These are phyloP conservation scores for Pycnococcus provasolii DNA, from an alignment of 139 green algal genomes.

Conservation along the genomic window DNA sequence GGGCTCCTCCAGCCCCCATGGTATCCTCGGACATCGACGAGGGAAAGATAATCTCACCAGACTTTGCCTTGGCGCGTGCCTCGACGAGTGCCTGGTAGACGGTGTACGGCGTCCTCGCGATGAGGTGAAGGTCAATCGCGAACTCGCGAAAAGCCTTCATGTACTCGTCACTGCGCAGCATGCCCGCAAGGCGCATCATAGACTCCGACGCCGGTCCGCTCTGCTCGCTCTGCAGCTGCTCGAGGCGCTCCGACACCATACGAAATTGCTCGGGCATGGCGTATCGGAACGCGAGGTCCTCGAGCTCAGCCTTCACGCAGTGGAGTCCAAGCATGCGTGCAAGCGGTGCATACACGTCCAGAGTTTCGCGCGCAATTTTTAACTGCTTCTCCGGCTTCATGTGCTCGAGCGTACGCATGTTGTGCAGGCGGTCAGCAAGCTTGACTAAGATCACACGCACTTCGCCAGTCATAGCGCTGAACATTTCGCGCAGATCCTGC, in stretches of 20 bases:
- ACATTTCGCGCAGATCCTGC: conserved; percentile 74
- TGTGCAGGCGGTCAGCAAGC: conserved; percentile 82
- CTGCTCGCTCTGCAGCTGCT: background rate
- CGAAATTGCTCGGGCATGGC: conserved; percentile 24
- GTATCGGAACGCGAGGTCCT: conserved; percentile 70
- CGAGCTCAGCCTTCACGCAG: conserved; percentile 75
- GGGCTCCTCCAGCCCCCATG: too few species aligned
- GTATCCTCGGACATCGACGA: too few species aligned
- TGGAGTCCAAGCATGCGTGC: conserved; percentile 73
- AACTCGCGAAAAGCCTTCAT: too few species aligned
- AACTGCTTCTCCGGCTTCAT: conserved; percentile 70
- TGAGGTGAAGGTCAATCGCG: too few species aligned
- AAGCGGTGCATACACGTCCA: conserved; percentile 66
- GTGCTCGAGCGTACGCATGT: conserved; percentile 79
- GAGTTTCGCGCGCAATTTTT: conserved; percentile 27
- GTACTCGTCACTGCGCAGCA: too few species aligned
- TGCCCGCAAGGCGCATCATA: too few species aligned
- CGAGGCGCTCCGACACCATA: too few species aligned
- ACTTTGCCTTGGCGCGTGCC: too few species aligned
- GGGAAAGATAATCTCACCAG: too few species aligned
- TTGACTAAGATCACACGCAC: conserved; percentile 87
- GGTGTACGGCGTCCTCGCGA: too few species aligned
- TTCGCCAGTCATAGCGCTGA: conserved; percentile 82
- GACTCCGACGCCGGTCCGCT: too few species aligned
- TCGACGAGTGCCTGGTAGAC: too few species aligned